phyloP scores from a whole-genome alignment of 805 yeast genomes.

The Maudiozyma saulgeensis region DNA sequence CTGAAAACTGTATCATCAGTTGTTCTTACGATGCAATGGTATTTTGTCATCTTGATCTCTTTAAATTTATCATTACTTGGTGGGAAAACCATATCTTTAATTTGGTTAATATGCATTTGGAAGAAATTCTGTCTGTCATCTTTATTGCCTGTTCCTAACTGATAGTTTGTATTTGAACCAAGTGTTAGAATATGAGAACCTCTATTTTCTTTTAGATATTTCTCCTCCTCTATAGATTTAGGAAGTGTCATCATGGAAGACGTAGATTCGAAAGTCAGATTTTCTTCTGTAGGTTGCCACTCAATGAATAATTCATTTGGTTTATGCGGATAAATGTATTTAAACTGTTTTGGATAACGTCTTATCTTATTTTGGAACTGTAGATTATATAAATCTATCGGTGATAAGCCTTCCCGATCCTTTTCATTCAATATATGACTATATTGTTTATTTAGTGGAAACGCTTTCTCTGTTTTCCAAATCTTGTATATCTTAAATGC shows the following conservation, averaged over 20 bases:
- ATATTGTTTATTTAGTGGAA: conserved; percentile 12
- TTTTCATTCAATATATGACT: conserved; percentile 35
- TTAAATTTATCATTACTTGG: conserved; percentile 29
- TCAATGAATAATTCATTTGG: background rate
- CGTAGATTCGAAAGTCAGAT: background rate
- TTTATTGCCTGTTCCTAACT: conserved; percentile 58
- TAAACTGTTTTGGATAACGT: conserved; percentile 8
- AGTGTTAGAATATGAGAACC: conserved; percentile 51
- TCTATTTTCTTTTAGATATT: conserved; percentile 30
- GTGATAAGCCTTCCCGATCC: conserved; percentile 65
- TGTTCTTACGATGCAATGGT: conserved; percentile 55
- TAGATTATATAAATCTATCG: conserved; percentile 48
- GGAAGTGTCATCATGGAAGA: conserved; percentile 6
- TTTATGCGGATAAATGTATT: background rate
- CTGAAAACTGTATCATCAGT: conserved; percentile 43
- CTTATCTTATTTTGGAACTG: conserved; percentile 7
- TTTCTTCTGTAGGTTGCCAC: conserved; percentile 3
- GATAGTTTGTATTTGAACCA: conserved; percentile 56
- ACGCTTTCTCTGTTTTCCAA: conserved; percentile 21
- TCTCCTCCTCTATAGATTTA: background rate
- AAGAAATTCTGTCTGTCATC: conserved; percentile 40
- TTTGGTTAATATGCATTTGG: conserved; percentile 29
- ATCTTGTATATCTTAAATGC: conserved; percentile 20
- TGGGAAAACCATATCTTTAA: conserved; percentile 10
- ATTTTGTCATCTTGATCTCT: conserved; percentile 46